Evolutionary conservation across 441 rosid genomes (phyloP).

Genomic region (Manihot esculenta): DNA sequence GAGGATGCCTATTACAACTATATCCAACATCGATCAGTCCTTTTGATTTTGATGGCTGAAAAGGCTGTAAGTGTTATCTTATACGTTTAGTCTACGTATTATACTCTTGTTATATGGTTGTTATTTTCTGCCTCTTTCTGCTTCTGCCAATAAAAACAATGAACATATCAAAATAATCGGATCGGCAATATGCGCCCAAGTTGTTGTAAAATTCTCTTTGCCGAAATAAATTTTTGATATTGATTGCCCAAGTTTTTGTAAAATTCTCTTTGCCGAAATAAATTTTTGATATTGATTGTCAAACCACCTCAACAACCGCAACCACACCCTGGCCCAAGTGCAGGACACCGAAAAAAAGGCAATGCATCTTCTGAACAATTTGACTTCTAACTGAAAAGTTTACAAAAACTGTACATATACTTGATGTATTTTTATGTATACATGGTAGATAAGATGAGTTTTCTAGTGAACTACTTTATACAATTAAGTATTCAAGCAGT

Average conservation of each 20-base stretch:
- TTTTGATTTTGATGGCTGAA: no score
- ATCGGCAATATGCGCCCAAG: no score
- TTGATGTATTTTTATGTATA: slow-evolving; percentile 13
- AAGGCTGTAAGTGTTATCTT: no score
- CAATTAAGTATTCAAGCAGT: slow-evolving; percentile 26
- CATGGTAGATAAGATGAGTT: slow-evolving; percentile 5
- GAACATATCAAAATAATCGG: no score
- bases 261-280: slow-evolving; percentile 7
- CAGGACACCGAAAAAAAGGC: background rate
- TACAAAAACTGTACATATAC: slow-evolving; percentile 18
- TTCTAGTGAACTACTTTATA: slow-evolving; percentile 10
- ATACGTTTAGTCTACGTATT: no score
- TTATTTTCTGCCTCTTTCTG: no score
- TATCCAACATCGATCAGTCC: no score
- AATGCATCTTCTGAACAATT: background rate
- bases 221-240: background rate
- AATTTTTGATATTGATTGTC: background rate
- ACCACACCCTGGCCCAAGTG: background rate
- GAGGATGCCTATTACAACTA: no score
- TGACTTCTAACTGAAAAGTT: slow-evolving; percentile 13
- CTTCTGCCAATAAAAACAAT: no score
- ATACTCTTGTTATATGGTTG: no score
- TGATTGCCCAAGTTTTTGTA: background rate
- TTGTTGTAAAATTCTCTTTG: slow-evolving; percentile 1
- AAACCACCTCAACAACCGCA: no score